Conservation (phyloP, 1,139 yeast genomes). For the Candida sp. region DNA sequence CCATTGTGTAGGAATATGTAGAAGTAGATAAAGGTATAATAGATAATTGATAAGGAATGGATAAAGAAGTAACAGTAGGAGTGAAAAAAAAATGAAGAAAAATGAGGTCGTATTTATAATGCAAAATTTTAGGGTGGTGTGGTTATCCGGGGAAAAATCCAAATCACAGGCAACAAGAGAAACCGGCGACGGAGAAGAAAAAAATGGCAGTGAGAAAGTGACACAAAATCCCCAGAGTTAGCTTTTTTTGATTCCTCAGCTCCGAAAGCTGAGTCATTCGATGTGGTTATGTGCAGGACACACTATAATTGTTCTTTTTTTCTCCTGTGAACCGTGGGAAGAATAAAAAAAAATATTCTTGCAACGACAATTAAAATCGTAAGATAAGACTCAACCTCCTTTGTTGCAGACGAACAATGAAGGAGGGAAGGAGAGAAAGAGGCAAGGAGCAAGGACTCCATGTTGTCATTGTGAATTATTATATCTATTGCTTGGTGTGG, state of each 20-base stretch:
- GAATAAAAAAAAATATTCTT: background rate
- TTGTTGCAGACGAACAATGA: background rate
- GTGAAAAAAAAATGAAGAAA: background rate
- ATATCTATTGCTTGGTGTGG: no score
- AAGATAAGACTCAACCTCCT: background rate
- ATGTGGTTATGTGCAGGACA: background rate
- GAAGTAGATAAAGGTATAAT: background rate
- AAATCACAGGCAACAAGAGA: background rate
- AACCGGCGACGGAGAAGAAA: background rate
- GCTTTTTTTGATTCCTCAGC: background rate
- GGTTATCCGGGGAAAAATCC: background rate
- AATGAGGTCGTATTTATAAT: background rate
- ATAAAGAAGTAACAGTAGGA: background rate
- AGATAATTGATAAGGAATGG: background rate
- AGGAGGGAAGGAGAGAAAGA: background rate
- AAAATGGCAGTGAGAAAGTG: background rate
- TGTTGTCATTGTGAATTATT: no score
- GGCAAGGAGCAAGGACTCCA: no score
- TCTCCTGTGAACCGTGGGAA: background rate
- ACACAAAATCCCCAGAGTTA: background rate
- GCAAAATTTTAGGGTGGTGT: background rate
- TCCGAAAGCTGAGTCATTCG: conserved; percentile 2
- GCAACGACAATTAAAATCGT: background rate
- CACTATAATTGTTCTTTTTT: background rate
- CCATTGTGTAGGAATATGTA: conserved; percentile 23